Percentiles rank a stretch among this genome's conserved stretches.
Conservation (phyloP, 352 stramenopile genomes). For the Phytophthora europaea region DNA sequence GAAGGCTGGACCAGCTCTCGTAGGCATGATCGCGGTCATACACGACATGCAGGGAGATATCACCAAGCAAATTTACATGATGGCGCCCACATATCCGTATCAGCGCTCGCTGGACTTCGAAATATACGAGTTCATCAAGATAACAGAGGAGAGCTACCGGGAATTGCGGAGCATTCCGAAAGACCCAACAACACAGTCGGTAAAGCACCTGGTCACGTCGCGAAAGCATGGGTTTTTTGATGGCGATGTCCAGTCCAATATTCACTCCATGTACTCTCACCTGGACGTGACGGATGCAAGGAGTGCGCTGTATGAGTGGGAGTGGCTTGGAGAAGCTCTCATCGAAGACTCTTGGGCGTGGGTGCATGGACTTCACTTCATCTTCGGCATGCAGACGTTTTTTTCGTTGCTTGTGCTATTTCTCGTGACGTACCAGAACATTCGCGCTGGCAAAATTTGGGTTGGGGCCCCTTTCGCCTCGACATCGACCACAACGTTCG, state of each 20-base stretch:
- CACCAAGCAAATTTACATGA: slow-evolving; percentile 30
- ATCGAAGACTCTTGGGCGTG: slow-evolving; percentile 48
- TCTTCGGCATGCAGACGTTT: slow-evolving; percentile 40
- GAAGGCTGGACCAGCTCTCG: slow-evolving; percentile 28
- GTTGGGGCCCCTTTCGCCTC: slow-evolving; percentile 50
- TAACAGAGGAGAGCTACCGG: slow-evolving; percentile 29
- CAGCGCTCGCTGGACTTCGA: slow-evolving; percentile 38
- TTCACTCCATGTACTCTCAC: slow-evolving; percentile 29
- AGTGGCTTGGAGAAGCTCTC: slow-evolving; percentile 26
- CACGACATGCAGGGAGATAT: slow-evolving; percentile 30
- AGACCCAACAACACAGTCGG: slow-evolving; percentile 15
- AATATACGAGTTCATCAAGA: slow-evolving; percentile 30
- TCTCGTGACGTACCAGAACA: slow-evolving; percentile 27
- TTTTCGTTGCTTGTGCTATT: slow-evolving; percentile 34
- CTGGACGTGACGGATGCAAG: slow-evolving; percentile 15
- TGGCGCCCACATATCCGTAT: slow-evolving; percentile 45
- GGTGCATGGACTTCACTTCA: slow-evolving; percentile 45
- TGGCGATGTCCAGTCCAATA: slow-evolving; percentile 39
- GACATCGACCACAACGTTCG: slow-evolving; percentile 32
- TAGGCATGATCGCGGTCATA: slow-evolving; percentile 39
- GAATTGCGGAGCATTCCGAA: slow-evolving; percentile 23
- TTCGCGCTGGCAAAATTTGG: slow-evolving; percentile 34
- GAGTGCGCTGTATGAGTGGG: slow-evolving; percentile 14
- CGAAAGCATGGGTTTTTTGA: slow-evolving; percentile 41
- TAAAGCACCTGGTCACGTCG: slow-evolving; percentile 39